These are phyloP conservation scores for Hagleromyces aurorensis DNA, from an alignment of 805 yeast species.

Conservation along the genomic window DNA sequence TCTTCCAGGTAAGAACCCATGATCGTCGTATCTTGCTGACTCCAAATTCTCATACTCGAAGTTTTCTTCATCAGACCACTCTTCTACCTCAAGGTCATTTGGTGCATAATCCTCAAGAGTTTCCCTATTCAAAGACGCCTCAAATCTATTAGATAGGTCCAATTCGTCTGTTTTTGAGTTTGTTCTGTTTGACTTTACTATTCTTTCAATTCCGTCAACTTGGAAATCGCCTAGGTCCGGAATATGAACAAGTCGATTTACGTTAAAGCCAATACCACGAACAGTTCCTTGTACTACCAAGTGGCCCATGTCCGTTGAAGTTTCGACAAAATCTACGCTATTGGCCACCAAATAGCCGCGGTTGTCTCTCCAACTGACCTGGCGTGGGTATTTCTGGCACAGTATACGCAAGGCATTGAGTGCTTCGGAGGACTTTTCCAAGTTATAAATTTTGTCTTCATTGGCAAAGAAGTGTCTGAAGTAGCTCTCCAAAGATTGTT, in stretches of 20 bases:
- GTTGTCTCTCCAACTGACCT: conserved; percentile 86
- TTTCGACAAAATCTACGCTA: conserved; percentile 33
- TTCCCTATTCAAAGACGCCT: conserved; percentile 41
- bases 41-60: conserved; percentile 27
- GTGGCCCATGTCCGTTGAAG: conserved; percentile 25
- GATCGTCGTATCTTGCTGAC: conserved; percentile 34
- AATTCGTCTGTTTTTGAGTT: conserved; percentile 10
- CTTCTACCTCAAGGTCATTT: conserved; percentile 43
- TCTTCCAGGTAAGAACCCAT: conserved; percentile 33
- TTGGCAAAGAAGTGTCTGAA: conserved; percentile 73
- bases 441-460: conserved; percentile 65
- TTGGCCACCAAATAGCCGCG: conserved; percentile 85
- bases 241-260: conserved; percentile 71
- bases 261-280: conserved; percentile 77
- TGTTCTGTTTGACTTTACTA: conserved; percentile 28
- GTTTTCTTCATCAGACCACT: conserved; percentile 32
- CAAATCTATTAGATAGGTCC: conserved; percentile 21
- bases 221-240: conserved; percentile 90
- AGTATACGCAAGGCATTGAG: conserved; percentile 61
- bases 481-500: conserved; percentile 56
- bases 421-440: conserved; percentile 65
- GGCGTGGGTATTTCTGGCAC: conserved; percentile 81
- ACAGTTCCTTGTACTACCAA: conserved; percentile 73
- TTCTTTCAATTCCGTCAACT: conserved; percentile 54
- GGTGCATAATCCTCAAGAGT: conserved; percentile 54